A percentile compares a stretch with the other conserved stretches of the same genome.
These are phyloP conservation scores for Acer yangbiense DNA, from an alignment of 345 rosid genomes.

Conservation along the genomic window DNA sequence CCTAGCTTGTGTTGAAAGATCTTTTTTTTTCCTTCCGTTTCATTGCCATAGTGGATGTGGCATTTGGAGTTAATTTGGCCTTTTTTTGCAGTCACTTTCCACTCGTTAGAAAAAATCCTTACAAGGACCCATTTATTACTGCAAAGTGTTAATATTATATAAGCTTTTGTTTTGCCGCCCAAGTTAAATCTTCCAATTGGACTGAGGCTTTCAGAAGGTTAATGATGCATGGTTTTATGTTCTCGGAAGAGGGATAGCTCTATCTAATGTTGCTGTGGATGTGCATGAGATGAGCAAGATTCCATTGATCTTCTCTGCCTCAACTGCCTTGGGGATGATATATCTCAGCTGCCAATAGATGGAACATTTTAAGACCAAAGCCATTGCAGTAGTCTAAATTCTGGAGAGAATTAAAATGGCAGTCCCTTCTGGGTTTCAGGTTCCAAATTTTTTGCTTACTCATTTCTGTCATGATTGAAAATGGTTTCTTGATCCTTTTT, in stretches of 20 bases:
- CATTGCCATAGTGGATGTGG: background rate
- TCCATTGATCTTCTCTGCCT: background rate
- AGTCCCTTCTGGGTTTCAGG: background rate
- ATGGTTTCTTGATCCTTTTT: background rate
- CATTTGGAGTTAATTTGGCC: background rate
- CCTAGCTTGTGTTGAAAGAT: background rate
- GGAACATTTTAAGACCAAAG: background rate
- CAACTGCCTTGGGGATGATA: background rate
- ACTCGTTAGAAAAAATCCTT: background rate
- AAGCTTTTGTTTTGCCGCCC: background rate
- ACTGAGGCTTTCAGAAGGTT: background rate
- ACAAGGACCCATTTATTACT: background rate
- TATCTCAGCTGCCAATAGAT: background rate
- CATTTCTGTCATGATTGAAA: background rate
- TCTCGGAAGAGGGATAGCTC: constrained; percentile 2
- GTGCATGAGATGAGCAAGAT: background rate
- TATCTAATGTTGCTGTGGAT: background rate
- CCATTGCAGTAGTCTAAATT: background rate
- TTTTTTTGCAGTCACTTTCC: background rate
- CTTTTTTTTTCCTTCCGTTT: background rate
- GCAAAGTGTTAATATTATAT: background rate
- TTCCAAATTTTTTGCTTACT: background rate
- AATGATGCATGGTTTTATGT: background rate
- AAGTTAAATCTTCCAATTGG: background rate
- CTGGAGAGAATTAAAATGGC: background rate